Conservation (phyloP, 805 yeast genomes). For the Myxozyma lipomycoides region DNA sequence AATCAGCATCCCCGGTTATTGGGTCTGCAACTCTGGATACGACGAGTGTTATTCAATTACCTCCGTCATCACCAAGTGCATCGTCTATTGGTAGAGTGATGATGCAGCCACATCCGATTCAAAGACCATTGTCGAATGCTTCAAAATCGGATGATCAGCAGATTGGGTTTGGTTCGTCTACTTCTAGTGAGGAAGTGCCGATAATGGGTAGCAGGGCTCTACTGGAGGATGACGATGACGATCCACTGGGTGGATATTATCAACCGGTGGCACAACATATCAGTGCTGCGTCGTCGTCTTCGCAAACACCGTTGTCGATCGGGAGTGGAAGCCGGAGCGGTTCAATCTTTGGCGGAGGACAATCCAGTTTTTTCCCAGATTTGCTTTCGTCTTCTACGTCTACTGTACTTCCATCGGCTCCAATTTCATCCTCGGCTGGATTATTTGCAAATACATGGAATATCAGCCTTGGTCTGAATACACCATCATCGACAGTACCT, state of each 20-base stretch:
- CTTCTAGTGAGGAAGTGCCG: slow-evolving; percentile 7
- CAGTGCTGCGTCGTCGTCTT: neutral
- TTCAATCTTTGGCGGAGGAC: slow-evolving; percentile 7
- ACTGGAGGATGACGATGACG: slow-evolving; percentile 14
- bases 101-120: slow-evolving; percentile 15
- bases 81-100: neutral
- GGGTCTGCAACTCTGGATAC: neutral
- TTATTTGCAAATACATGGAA: slow-evolving; percentile 17
- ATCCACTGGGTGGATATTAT: slow-evolving; percentile 6
- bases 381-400: slow-evolving; percentile 1
- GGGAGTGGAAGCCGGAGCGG: slow-evolving; percentile 8
- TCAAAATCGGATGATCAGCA: slow-evolving; percentile 16
- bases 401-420: neutral
- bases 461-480: slow-evolving; percentile 11
- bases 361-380: slow-evolving; percentile 22
- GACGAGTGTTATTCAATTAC: slow-evolving; percentile 1
- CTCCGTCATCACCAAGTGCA: slow-evolving; percentile 16
- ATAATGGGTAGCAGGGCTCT: slow-evolving; percentile 24
- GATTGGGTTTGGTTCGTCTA: slow-evolving; percentile 3
- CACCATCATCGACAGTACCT: slow-evolving; percentile 5
- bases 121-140: slow-evolving; percentile 17
- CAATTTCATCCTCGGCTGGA: neutral
- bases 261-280: slow-evolving; percentile 15
- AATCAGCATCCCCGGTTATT: too few species aligned
- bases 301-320: neutral